Evolutionary conservation across 2,329 filamentous ascomycete species (phyloP), one percentile per base, ranked within the genome.

Genomic region (Ascochyta viciae-villosae): DNA sequence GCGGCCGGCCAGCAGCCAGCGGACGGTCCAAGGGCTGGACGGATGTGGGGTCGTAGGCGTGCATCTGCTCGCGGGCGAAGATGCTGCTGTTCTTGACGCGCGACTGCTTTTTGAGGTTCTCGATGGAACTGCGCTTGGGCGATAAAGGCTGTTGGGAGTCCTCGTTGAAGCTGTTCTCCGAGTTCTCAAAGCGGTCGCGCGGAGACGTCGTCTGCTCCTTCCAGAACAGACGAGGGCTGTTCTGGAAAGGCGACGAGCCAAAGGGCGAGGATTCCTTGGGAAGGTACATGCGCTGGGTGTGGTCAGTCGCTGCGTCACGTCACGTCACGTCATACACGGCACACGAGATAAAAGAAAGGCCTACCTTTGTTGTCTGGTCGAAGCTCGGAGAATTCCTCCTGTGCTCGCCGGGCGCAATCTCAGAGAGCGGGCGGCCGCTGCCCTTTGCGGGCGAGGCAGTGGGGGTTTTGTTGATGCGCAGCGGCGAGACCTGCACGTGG

Each of bases 31-130:
- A 85, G 56, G 90, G 83, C 41, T 90, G 89, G 50, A 92, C 78
- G 63, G 87, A 86, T 52, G 89, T 85, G 26, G 93, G 92, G 75
- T 97, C 92, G 81, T 97, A 97, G 80, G 96, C 90, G 75, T 92
- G 87, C 78, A 93, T 93, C 73, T 92, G 89, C 78, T 97, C 93
- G 51, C 93, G 89, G 38, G 92, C 92, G 74, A 96, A 91, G 83
- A 98, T 97, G 79, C 89, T 96, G 84, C 94, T 97, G 81, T 96
- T 98, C 83, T 94, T 96, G 70, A 99, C 95, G 58, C 95, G 90
- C 51, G 94, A 96, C 29, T 92, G 93, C 74, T 89, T 91, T 80
- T 97, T 96, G 57, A 99, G 84, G 71, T 93, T 93, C 83, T 99
- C 95, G 65, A 99, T 93, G 16, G 94, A 98, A 41, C 91, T 91